phyloP scores from a whole-genome alignment of 306 rosid genomes.

The Corylus avellana region DNA sequence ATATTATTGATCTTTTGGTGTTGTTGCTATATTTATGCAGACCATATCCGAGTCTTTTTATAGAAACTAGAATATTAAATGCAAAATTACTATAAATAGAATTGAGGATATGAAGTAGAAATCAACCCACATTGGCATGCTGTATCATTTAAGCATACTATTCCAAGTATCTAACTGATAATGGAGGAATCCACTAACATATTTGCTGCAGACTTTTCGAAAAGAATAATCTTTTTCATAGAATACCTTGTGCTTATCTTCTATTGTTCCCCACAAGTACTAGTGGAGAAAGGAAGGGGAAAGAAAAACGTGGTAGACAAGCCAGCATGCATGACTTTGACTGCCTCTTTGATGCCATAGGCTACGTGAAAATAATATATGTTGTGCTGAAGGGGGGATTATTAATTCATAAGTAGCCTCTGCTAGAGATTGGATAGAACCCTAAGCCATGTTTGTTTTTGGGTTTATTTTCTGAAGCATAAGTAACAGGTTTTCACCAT shows the following conservation, averaged over 20 bases:
- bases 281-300: constrained; percentile 3
- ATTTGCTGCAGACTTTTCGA: constrained; percentile 27
- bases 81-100: no score
- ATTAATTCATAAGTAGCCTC: background rate
- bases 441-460: no score
- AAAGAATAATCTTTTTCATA: constrained; percentile 28
- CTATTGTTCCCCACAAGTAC: constrained; percentile 27
- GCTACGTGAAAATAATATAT: background rate
- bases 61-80: no score
- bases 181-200: constrained; percentile 41
- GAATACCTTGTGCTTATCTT: constrained; percentile 25
- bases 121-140: background rate
- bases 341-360: constrained; percentile 7
- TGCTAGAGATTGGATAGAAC: background rate
- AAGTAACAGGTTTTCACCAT: no score
- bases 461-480: no score
- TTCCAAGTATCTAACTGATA: background rate
- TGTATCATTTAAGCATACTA: background rate
- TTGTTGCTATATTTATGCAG: no score
- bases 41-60: no score
- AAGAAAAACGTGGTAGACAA: constrained; percentile 16
- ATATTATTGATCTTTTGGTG: no score
- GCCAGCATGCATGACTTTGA: constrained; percentile 11
- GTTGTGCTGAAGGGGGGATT: background rate
- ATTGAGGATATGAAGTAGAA: no score